Conservation (phyloP, 2,329 filamentous ascomycete genomes). For the Nemania serpens region DNA sequence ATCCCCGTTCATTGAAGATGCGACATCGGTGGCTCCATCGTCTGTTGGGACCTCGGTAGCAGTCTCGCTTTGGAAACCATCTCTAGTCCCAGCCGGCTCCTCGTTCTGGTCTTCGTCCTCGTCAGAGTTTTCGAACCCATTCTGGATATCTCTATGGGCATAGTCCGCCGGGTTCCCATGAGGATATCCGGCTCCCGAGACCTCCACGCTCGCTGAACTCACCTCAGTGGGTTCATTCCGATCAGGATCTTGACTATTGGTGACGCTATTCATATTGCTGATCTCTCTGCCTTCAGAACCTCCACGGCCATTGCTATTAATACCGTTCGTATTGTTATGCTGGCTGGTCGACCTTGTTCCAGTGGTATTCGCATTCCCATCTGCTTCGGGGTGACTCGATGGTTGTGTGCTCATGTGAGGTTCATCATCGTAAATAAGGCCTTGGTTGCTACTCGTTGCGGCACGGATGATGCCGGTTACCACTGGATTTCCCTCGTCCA, state of each 20-base stretch:
- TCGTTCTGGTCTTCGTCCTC: neutral
- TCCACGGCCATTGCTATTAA: neutral
- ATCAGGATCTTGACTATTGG: neutral
- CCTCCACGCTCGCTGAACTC: neutral
- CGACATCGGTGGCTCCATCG: constrained; percentile 14
- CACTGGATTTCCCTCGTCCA: constrained; percentile 38
- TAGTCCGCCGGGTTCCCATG: neutral
- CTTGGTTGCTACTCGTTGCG: constrained; percentile 37
- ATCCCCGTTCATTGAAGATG: constrained; percentile 14
- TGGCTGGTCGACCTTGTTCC: neutral
- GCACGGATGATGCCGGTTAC: constrained; percentile 38
- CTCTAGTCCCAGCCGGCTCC: neutral
- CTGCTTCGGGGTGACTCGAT: constrained; percentile 14
- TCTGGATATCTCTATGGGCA: too few species aligned
- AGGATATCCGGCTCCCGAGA: too few species aligned
- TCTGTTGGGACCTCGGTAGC: constrained; percentile 12
- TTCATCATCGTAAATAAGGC: constrained; percentile 39
- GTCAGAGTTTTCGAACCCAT: too few species aligned
- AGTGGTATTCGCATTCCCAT: constrained; percentile 3
- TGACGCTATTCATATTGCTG: neutral
- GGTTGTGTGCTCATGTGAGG: constrained; percentile 20
- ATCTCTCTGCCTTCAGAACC: neutral
- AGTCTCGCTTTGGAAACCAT: constrained; percentile 18
- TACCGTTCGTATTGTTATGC: constrained; percentile 1
- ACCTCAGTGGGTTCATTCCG: neutral